Conservation (phyloP, 163 green algal species). For the Trebouxiophyceae sp. region DNA sequence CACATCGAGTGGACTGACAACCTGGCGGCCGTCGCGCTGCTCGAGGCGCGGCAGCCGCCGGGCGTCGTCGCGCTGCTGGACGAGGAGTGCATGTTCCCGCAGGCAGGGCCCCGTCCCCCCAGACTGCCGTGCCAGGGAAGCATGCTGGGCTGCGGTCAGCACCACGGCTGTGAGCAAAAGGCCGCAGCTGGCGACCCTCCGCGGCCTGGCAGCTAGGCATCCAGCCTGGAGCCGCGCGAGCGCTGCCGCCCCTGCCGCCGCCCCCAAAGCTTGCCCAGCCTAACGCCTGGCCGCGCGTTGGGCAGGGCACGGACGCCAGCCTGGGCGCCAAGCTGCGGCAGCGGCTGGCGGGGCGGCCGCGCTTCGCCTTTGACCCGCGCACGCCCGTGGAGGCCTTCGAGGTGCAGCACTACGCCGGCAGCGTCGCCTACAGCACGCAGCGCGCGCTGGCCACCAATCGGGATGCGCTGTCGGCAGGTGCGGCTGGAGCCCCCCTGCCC, state of each 20-base stretch:
- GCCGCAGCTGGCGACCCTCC: no score
- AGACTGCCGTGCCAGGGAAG: no score
- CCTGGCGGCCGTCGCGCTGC: conserved; percentile 74
- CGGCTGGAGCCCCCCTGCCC: no score
- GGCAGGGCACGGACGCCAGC: conserved; percentile 15
- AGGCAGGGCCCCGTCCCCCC: no score
- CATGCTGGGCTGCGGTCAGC: no score
- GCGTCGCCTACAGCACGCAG: conserved; percentile 75
- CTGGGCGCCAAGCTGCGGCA: conserved; percentile 40
- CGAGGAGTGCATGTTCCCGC: conserved; percentile 42
- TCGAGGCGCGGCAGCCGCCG: conserved; percentile 58
- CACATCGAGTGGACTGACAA: conserved; percentile 98
- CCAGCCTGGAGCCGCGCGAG: no score
- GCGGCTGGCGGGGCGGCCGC: conserved; percentile 33
- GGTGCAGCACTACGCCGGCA: conserved; percentile 25
- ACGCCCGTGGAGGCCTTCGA: conserved; percentile 63
- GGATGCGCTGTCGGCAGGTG: conserved; percentile 69
- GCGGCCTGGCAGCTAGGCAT: no score
- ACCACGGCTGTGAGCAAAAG: conserved; percentile 36
- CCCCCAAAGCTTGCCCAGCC: no score
- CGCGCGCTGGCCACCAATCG: conserved; percentile 89
- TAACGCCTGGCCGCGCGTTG: no score
- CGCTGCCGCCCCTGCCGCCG: no score
- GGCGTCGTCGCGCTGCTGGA: conserved; percentile 51
- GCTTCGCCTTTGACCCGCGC: conserved; percentile 81